Conservation (phyloP, 176 grass and related monocot genomes). For the Poa annua region DNA sequence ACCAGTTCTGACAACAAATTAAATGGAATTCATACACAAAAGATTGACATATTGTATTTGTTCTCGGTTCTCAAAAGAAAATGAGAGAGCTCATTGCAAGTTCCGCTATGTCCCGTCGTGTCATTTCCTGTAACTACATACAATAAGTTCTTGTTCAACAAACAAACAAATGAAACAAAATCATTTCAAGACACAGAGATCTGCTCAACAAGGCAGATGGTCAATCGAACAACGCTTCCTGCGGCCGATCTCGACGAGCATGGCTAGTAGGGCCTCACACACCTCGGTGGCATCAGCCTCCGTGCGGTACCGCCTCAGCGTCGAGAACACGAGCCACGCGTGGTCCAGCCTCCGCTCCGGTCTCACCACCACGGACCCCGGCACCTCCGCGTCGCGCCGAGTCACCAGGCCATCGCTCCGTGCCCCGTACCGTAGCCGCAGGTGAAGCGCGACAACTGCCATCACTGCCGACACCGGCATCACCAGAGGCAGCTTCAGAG, state of each 20-base stretch:
- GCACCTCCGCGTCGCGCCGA: slow-evolving; percentile 74
- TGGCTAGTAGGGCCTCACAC: slow-evolving; percentile 77
- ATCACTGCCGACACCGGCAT: slow-evolving; percentile 72
- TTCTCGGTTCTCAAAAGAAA: background rate
- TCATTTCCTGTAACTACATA: background rate
- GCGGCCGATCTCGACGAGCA: slow-evolving; percentile 71
- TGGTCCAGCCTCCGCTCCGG: slow-evolving; percentile 79
- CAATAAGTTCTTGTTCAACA: too few species aligned
- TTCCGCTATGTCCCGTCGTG: background rate
- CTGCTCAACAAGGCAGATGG: slow-evolving; percentile 2
- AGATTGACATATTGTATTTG: background rate
- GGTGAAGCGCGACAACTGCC: slow-evolving; percentile 67
- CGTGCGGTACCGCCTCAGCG: slow-evolving; percentile 40
- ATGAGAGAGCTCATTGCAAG: background rate
- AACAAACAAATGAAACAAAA: background rate
- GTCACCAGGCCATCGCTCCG: slow-evolving; percentile 79
- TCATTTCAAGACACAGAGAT: background rate
- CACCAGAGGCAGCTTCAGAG: slow-evolving; percentile 66
- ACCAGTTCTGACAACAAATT: too few species aligned
- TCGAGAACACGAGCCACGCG: slow-evolving; percentile 83
- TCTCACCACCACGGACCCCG: slow-evolving; percentile 79
- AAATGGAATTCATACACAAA: too few species aligned
- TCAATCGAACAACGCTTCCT: slow-evolving; percentile 11
- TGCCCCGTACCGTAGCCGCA: slow-evolving; percentile 70
- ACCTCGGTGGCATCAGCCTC: slow-evolving; percentile 81